phyloP scores from a whole-genome alignment of 345 rosid species.

The Murraya koenigii region DNA sequence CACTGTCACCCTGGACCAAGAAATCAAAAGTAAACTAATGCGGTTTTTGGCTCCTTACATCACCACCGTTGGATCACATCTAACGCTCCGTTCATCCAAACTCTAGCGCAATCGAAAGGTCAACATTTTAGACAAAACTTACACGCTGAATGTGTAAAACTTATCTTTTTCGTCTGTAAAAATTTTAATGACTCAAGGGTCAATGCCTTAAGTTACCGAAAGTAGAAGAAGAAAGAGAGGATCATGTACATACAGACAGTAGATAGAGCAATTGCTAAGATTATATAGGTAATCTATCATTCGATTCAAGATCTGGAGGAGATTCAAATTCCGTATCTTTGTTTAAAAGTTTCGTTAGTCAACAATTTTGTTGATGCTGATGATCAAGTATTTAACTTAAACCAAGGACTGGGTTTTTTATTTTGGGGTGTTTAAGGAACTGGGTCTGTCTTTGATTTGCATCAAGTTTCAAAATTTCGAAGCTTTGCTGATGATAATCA shows the following conservation, averaged over 20 bases:
- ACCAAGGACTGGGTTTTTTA: constrained; percentile 6
- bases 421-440: neutral
- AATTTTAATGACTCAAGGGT: constrained; percentile 15
- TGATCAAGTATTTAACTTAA: neutral
- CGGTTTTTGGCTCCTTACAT: neutral
- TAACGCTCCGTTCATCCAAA: neutral
- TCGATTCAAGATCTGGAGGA: constrained; percentile 12
- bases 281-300: neutral
- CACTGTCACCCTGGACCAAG: neutral
- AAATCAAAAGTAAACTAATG: neutral
- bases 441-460: constrained; percentile 14
- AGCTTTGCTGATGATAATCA: constrained; percentile 3
- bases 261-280: neutral
- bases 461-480: constrained; percentile 1
- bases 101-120: neutral
- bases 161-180: neutral
- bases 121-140: neutral
- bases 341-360: neutral
- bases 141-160: neutral
- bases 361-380: neutral
- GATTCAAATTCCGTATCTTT: neutral
- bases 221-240: neutral
- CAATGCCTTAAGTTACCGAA: constrained; percentile 12
- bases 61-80: constrained; percentile 5
- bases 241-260: neutral